Base-by-base conservation (phyloP, 2,329 filamentous ascomycete genomes). In the Penicillium sp. region DNA sequence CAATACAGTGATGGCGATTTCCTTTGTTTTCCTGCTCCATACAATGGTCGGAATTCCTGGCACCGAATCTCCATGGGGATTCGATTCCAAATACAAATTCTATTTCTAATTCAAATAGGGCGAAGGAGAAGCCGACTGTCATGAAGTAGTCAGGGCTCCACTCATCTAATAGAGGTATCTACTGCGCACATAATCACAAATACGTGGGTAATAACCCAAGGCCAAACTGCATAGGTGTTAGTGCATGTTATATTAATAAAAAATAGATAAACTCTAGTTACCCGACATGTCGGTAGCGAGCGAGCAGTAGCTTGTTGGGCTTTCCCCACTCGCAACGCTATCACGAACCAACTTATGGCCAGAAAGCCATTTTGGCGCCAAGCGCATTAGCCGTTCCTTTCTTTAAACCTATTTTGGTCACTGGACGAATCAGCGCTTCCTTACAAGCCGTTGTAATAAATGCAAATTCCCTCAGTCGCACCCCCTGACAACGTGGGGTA, bases 391-490 rank as follows among this genome's bases (percentile, higher is more conserved):
- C 46, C n/a, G 37, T 49, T 35, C 33, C 47, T 49, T 49, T 33
- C 31, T 13, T 19, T 29, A 48, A 14, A 22, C 47, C 31, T 3
- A 39, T 21, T 49, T 31, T 26, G 47, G 47, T 49, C 24, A 48
- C 4, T 13, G 31, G 29, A 48, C 16, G n/a, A 35, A 51, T 51
- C 48, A 19, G 29, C 29, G 29, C 29, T n/a, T n/a, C n/a, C n/a
- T n/a, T n/a, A n/a, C n/a, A n/a, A n/a, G n/a, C n/a, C n/a, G n/a
- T 33, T 33, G 29, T 33, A 33, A 33, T 3, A 11, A 13, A 10
- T 11, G 35, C n/a, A 39, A 39, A 39, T 19, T 39, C 6, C 55
- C 55, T 60, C 58, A 60, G 58, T 55, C 58, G 58, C 58, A 60
- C 37, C 44, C 48, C 39, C 45, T 50, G 48, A 50, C 48, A 50